Conservation (phyloP, 2,329 filamentous ascomycete species). For the Zymoseptoria passerinii region DNA sequence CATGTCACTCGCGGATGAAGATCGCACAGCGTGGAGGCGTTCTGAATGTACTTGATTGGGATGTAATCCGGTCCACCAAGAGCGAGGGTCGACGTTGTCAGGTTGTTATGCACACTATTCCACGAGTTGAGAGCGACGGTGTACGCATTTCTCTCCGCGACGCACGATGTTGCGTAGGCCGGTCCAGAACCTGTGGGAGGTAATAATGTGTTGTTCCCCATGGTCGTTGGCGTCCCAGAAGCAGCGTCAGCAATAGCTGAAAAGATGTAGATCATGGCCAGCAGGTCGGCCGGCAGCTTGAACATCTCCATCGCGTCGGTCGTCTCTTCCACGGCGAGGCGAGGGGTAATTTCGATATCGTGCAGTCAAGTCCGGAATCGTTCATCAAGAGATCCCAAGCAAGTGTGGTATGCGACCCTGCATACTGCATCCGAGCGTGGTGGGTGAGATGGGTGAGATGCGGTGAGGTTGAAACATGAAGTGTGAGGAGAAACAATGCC, state of each 20-base stretch:
- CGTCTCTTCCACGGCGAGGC: background rate
- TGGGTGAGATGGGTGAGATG: background rate
- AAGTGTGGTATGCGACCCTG: background rate
- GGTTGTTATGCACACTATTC: slow-evolving; percentile 1
- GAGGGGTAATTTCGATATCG: background rate
- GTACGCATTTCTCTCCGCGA: slow-evolving; percentile 1
- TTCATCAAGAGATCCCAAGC: background rate
- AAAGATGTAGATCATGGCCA: slow-evolving; percentile 10
- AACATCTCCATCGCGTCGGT: slow-evolving; percentile 5
- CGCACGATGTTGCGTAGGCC: slow-evolving; percentile 5
- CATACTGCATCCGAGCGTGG: background rate
- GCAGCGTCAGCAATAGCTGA: background rate
- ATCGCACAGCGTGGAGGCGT: slow-evolving; percentile 26
- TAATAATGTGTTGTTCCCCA: background rate
- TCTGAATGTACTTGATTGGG: slow-evolving; percentile 21
- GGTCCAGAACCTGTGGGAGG: slow-evolving; percentile 7
- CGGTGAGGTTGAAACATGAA: background rate
- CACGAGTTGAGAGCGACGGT: slow-evolving; percentile 1
- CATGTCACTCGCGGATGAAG: slow-evolving; percentile 22
- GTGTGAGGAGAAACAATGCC: background rate
- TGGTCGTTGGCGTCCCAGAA: background rate
- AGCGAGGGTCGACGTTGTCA: slow-evolving; percentile 5
- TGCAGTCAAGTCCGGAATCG: background rate
- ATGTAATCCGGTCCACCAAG: slow-evolving; percentile 13
- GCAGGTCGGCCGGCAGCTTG: slow-evolving; percentile 11